Conservation (phyloP, 306 rosid species). For the Trichosanthes truncata region DNA sequence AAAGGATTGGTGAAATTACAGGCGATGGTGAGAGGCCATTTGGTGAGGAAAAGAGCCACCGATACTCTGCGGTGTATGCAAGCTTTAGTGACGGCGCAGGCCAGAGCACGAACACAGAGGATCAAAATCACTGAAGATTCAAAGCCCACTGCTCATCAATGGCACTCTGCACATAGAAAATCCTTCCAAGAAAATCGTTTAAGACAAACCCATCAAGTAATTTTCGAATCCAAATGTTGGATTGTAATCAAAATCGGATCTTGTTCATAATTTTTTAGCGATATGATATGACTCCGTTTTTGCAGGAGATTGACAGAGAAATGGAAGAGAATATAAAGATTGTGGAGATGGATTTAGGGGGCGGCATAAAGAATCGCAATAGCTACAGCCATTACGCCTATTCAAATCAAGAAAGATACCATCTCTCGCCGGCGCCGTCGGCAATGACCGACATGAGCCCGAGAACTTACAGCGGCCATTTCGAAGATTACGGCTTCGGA, state of each 20-base stretch:
- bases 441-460: slow-evolving; percentile 55
- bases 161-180: slow-evolving; percentile 40
- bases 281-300: not conserved
- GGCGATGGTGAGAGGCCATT: slow-evolving; percentile 85
- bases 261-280: not conserved
- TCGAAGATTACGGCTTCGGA: slow-evolving; percentile 48
- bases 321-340: slow-evolving; percentile 80
- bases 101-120: slow-evolving; percentile 81
- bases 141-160: slow-evolving; percentile 15
- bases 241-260: not conserved
- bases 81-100: slow-evolving; percentile 83
- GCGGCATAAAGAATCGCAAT: slow-evolving; percentile 35
- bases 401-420: slow-evolving; percentile 27
- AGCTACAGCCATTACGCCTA: slow-evolving; percentile 18
- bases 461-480: slow-evolving; percentile 56
- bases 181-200: slow-evolving; percentile 31
- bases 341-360: slow-evolving; percentile 73
- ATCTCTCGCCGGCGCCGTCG: slow-evolving; percentile 61
- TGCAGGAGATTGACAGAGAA: slow-evolving; percentile 52
- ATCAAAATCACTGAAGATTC: slow-evolving; percentile 41
- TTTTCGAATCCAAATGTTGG: slow-evolving; percentile 5
- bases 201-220: slow-evolving; percentile 46
- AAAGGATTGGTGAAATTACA: slow-evolving; percentile 87
- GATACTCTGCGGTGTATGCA: slow-evolving; percentile 78
- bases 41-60: slow-evolving; percentile 77